These are phyloP conservation scores for Magnaporthales sp. DNA, from an alignment of 2,329 filamentous ascomycete species.

Conservation along the genomic window DNA sequence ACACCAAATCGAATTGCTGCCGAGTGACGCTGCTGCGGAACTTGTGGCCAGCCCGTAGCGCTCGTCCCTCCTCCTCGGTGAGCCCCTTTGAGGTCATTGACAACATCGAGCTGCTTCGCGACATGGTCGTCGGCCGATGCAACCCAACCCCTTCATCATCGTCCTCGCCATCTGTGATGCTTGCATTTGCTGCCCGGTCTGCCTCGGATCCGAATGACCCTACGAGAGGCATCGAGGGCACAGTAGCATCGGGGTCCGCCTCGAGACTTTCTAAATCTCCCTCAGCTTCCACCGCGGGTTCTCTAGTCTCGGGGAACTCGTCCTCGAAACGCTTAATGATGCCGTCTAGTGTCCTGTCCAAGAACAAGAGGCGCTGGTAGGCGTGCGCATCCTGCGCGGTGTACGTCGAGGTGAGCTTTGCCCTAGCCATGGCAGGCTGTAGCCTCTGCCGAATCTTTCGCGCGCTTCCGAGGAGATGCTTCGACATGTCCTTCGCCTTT, in stretches of 20 bases:
- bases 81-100: conserved; percentile 41
- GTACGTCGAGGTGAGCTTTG: conserved; percentile 41
- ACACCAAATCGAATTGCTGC: conserved; percentile 41
- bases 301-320: conserved; percentile 84
- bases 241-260: conserved; percentile 9
- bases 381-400: conserved; percentile 60
- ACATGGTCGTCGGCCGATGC: conserved; percentile 27
- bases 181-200: conserved; percentile 21
- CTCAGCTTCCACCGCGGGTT: conserved; percentile 13
- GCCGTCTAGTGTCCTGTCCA: conserved; percentile 77
- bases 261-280: not conserved
- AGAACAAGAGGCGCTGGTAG: conserved; percentile 72
- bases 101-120: conserved; percentile 44
- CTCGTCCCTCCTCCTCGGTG: conserved; percentile 48
- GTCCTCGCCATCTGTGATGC: conserved; percentile 38
- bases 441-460: conserved; percentile 79
- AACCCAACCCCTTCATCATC: conserved; percentile 26
- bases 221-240: conserved; percentile 10
- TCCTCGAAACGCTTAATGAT: conserved; percentile 96
- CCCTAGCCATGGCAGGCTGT: conserved; percentile 74
- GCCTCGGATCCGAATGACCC: conserved; percentile 10
- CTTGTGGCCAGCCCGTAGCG: conserved; percentile 45
- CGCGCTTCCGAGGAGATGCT: conserved; percentile 77
- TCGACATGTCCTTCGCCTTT: conserved; percentile 90
- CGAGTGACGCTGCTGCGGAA: conserved; percentile 45